Base-by-base conservation (phyloP, 2,329 filamentous ascomycete species). In the Ophiostoma sp. region DNA sequence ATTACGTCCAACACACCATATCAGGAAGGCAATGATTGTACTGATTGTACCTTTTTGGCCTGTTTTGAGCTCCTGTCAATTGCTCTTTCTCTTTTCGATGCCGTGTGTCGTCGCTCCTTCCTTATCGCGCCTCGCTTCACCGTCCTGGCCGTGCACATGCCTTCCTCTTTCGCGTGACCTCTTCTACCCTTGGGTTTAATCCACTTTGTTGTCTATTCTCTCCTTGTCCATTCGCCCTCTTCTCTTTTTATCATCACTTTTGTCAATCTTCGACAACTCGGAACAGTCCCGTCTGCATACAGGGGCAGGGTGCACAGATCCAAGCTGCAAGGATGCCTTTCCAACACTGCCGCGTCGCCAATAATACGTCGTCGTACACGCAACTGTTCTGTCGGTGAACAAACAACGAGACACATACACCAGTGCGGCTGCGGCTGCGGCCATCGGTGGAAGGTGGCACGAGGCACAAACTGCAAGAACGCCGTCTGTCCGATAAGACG, bases 281-380 rank as follows among this genome's bases (percentile, higher is more conserved):
- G 55, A 59, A 33, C 11, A 5, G 12, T 45, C 36, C 61, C 61
- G 12, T 11, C n/a, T 57, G 5, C n/a, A 66, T n/a, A 12, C 31
- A 61, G 57, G 42, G 61, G 61, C 61, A 45, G 36, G 61, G 33
- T 25, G 61, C 61, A 64, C 33, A 25, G 17, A 55, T 25, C 22
- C 50, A 39, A 64, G 12, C 61, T 66, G 61, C 36, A 45, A 42
- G 59, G n/a, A 39, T 64, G 61, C 36, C 3, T 42, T 22, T 45
- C 61, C 59, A 36, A 66, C 39, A 48, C 42, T 12, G 57, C 22
- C 61, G 61, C 61, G 61, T 66, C 36, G 61, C 61, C 61, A 66
- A 66, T 28, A 63, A 59, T 33, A 33, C 55, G 55, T 33, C 55
- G 55, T 59, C 55, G 50, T 64, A 63, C 28, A 33, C 33, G 33